Conservation (phyloP, 345 rosid species). For the Linum trigynum region DNA sequence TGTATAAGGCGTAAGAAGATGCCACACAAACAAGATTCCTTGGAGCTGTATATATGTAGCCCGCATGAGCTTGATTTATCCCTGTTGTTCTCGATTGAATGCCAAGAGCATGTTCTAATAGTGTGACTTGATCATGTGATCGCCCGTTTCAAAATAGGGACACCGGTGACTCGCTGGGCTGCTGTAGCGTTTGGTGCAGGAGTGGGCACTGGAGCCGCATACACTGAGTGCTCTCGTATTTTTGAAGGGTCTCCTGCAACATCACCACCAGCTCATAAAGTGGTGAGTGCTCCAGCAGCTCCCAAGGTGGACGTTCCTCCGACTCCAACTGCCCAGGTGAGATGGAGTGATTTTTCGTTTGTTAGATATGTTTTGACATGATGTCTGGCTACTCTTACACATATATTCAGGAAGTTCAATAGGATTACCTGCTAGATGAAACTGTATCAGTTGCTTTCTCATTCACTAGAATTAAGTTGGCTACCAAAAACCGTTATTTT, state of each 20-base stretch:
- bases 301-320: conserved; percentile 7
- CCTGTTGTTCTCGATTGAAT: not conserved
- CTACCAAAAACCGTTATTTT: no score
- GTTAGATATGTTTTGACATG: no score
- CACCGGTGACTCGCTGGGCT: conserved; percentile 81
- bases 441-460: no score
- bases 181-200: conserved; percentile 96
- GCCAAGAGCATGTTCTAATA: not conserved
- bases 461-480: no score
- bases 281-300: conserved; percentile 10
- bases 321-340: conserved; percentile 36
- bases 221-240: conserved; percentile 55
- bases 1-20: no score
- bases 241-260: conserved; percentile 48
- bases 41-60: not conserved
- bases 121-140: not conserved
- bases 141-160: conserved; percentile 36
- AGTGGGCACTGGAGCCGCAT: conserved; percentile 84
- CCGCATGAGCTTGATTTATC: not conserved
- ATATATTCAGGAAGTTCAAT: no score
- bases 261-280: conserved; percentile 30
- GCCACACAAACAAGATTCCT: no score
- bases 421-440: no score
- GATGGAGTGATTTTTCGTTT: not conserved
- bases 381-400: no score